A percentile compares a stretch with the other conserved stretches of the same genome.
phyloP scores from a whole-genome alignment of 73 alveolate species.

The Diophrys sp. region DNA sequence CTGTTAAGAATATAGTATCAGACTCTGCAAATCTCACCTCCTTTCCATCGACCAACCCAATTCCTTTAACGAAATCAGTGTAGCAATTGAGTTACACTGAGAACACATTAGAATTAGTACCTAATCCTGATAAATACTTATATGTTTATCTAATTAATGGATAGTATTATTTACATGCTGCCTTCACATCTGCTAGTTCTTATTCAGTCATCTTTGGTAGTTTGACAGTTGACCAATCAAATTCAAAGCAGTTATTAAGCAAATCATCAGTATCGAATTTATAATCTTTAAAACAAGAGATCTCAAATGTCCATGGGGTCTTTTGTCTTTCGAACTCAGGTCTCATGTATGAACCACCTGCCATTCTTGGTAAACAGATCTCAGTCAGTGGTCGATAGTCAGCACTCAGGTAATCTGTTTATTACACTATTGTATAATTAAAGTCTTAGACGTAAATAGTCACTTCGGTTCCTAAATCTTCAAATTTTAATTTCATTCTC shows the following conservation, averaged over 20 bases:
- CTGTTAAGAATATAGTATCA: constrained; percentile 54
- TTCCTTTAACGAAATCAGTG: constrained; percentile 58
- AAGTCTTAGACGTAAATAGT: constrained; percentile 50
- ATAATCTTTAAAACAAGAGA: constrained; percentile 49
- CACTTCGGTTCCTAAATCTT: constrained; percentile 20
- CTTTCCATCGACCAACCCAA: constrained; percentile 44
- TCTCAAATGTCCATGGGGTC: constrained; percentile 66
- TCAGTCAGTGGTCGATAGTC: constrained; percentile 27
- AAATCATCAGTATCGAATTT: constrained; percentile 32
- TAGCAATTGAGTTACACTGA: constrained; percentile 47
- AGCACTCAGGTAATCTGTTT: constrained; percentile 36
- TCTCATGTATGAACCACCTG: constrained; percentile 17
- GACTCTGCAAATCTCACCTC: constrained; percentile 46
- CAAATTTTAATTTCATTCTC: background rate
- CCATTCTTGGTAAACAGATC: constrained; percentile 41
- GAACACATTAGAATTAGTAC: constrained; percentile 44
- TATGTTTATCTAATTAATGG: constrained; percentile 21
- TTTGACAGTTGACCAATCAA: constrained; percentile 48
- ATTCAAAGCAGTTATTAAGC: constrained; percentile 56
- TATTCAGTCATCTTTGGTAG: constrained; percentile 57
- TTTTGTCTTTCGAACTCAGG: constrained; percentile 47
- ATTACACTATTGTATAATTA: constrained; percentile 25
- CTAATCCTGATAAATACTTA: constrained; percentile 37
- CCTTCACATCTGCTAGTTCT: constrained; percentile 32
- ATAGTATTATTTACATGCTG: constrained; percentile 22